These are phyloP conservation scores for Carex arenaria DNA, from an alignment of 202 grass and related monocot species.

Conservation along the genomic window DNA sequence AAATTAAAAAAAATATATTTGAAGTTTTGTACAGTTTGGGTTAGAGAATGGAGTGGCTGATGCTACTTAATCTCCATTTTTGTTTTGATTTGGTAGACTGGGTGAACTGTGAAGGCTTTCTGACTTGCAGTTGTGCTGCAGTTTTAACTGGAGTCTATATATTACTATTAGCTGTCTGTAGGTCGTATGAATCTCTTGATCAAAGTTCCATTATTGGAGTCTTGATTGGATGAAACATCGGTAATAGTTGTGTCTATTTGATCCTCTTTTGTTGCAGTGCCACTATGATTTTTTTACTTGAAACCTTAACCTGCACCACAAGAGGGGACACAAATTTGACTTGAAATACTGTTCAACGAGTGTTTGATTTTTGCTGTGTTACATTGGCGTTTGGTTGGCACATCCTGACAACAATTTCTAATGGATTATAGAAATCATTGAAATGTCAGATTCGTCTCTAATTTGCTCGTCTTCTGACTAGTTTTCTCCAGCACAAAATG, in stretches of 20 bases:
- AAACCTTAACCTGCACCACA: background rate
- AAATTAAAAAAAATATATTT: constrained; percentile 15
- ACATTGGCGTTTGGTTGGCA: background rate
- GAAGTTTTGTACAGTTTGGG: constrained; percentile 84
- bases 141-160: constrained; percentile 24
- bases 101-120: background rate
- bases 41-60: constrained; percentile 19
- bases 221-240: background rate
- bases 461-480: background rate
- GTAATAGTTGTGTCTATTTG: background rate
- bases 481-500: background rate
- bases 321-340: background rate
- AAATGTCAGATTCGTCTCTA: background rate
- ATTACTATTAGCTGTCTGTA: background rate
- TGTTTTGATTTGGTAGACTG: constrained; percentile 1
- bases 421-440: background rate
- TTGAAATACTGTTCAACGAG: background rate
- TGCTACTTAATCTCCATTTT: constrained; percentile 13
- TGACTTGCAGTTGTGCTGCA: constrained; percentile 17
- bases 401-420: background rate
- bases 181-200: constrained; percentile 1
- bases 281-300: background rate
- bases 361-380: background rate
- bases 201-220: constrained; percentile 10
- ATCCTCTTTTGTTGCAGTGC: background rate